These are phyloP conservation scores for Cokeromyces recurvatus DNA, from an alignment of 371 early-diverging fungal species.

Conservation along the genomic window DNA sequence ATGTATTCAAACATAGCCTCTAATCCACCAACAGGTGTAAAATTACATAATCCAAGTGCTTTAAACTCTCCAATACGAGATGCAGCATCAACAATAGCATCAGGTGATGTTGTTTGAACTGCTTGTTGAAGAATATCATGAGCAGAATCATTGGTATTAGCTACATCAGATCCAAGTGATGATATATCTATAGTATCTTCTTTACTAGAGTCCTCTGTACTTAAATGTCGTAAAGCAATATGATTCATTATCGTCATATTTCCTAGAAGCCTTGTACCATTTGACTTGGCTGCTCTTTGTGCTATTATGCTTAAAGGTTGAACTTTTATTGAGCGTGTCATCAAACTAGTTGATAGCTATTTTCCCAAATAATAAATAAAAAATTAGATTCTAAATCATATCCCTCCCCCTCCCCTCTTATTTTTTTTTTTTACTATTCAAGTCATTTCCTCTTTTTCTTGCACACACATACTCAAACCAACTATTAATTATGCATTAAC, in stretches of 20 bases:
- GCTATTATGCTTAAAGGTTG: conserved; percentile 13
- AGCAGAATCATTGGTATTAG: no score
- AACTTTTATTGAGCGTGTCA: conserved; percentile 1
- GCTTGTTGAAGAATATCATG: conserved; percentile 19
- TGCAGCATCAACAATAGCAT: conserved; percentile 40
- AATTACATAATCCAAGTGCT: conserved; percentile 71
- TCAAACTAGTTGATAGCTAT: conserved; percentile 20
- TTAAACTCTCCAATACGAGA: conserved; percentile 78
- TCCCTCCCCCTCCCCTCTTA: no score
- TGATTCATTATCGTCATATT: conserved; percentile 11
- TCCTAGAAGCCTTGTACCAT: conserved; percentile 12
- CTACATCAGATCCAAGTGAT: not conserved
- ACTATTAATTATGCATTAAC: no score
- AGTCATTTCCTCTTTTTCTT: no score
- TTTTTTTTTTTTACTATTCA: no score
- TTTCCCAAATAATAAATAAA: not conserved
- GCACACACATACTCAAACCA: no score
- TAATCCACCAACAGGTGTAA: conserved; percentile 73
- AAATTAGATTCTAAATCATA: no score
- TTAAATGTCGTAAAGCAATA: conserved; percentile 12
- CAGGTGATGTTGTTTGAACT: conserved; percentile 35
- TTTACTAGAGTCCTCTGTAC: conserved; percentile 9
- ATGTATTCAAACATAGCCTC: conserved; percentile 76
- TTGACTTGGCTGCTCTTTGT: conserved; percentile 10
- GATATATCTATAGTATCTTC: not conserved